Evolutionary conservation across 1,284 basidiomycete genomes (phyloP), one percentile per base, ranked within the genome.

Genomic region (Cutaneotrichosporon spelunceum): DNA sequence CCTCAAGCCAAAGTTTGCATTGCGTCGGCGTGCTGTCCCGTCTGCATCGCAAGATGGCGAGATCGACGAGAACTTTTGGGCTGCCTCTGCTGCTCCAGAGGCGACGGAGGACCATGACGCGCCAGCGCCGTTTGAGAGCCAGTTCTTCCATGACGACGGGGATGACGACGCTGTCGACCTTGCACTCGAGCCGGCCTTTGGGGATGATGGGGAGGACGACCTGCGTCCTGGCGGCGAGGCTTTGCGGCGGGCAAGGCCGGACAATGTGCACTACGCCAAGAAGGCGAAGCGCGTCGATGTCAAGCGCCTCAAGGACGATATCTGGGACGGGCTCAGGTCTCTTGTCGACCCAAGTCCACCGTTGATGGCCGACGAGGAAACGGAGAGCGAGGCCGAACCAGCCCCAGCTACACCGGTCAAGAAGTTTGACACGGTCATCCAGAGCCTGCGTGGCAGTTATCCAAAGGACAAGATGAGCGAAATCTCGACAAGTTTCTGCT

Each of bases 401-500:
- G 19, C 76, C 47, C 65, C 85, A 86, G 1, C 72, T 76, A 87
- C 89, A 59, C 83, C 84, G 9, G 66, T 68, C n/a, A 85, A 90
- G 42, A 84, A 86, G 55, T 96, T 99, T 77, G 86, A 88, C 57
- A 84, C 85, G 54, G 93, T 99, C 65, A 90, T 99, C 66, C 84
- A 86, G 1, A 87, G 87, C 19, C 82, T 99, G 39, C 87, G 90
- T 67, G 83, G 82, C 56, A 85, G 88, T 9, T 99, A 99, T 78
- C 90, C 95, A 0, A 83, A 83, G 64, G 93, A 97, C 49, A 96
- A 94, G 82, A 90, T 99, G 88, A 87, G 90, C 50, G 96, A 99
- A 70, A 97, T 99, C 77, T 96, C 93, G 76, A 99, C 96, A 10
- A 96, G 92, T 65, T 99, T 97, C 86, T 99, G 95, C 79, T 99